Evolutionary conservation across 2,329 filamentous ascomycete species (phyloP).

Genomic region (Cercospora sesami): DNA sequence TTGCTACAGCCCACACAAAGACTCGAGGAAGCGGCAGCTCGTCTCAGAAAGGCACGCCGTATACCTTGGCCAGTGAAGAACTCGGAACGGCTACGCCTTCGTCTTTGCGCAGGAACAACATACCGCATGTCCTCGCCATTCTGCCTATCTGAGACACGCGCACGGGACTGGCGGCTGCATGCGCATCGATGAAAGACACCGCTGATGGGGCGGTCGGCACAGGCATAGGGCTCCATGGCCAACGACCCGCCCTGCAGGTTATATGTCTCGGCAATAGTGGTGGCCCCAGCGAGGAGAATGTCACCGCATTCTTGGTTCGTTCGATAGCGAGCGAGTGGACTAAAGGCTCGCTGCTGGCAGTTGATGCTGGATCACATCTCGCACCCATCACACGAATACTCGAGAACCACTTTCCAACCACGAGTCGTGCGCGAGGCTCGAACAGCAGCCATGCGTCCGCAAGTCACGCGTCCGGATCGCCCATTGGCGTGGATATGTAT

Average conservation of each 20-base stretch:
- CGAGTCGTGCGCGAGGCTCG: conserved; percentile 31
- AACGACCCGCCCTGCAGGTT: conserved; percentile 47
- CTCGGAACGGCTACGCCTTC: background rate
- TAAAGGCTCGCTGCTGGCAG: conserved; percentile 79
- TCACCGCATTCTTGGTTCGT: conserved; percentile 84
- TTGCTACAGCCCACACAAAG: conserved; percentile 13
- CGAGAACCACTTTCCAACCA: conserved; percentile 54
- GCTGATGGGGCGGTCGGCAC: conserved; percentile 37
- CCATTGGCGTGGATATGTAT: conserved; percentile 22
- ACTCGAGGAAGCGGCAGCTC: conserved; percentile 6
- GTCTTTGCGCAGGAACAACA: background rate
- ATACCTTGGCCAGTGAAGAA: background rate
- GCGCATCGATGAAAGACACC: conserved; percentile 45
- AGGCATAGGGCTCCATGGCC: conserved; percentile 41
- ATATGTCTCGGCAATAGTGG: conserved; percentile 72
- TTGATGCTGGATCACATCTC: conserved; percentile 90
- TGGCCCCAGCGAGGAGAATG: conserved; percentile 85
- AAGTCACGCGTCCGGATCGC: conserved; percentile 18
- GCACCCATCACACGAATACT: conserved; percentile 81
- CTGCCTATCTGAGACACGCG: conserved; percentile 21
- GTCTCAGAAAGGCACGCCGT: conserved; percentile 3
- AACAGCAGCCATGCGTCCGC: conserved; percentile 23
- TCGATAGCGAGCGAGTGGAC: conserved; percentile 77
- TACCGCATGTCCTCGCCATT: conserved; percentile 13
- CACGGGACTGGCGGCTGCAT: conserved; percentile 27